Base-by-base conservation (phyloP, 108 stramenopile genomes). In the Pseudonitzschia multistriata region DNA sequence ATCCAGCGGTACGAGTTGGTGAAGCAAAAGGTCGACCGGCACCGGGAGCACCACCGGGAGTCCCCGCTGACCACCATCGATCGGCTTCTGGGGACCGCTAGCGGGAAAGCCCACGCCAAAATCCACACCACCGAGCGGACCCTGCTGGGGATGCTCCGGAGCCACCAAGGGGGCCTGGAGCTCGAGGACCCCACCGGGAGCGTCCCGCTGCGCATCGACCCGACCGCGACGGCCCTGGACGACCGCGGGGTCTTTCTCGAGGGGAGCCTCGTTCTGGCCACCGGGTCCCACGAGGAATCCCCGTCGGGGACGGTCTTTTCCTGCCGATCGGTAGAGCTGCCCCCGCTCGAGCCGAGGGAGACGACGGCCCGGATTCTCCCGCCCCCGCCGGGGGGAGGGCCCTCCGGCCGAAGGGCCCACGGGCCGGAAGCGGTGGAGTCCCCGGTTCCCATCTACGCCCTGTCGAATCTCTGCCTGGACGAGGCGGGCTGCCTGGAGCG, bases 241-340 rank as follows among this genome's bases (percentile, higher is more conserved):
- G 22, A 55, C 28, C 49, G 3, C 13, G 74, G 67, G 31, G 75
- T 89, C 17, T 90, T 93, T 47, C 87, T 94, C 19, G 97, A 98
- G 59, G 83, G 95, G 72, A 87, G 84, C 74, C 83, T 96, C 39
- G 84, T 95, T 7, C 74, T 98, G 53, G 89, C 95, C 13, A 88
- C 96, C 66, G 97, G 97, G 27, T 79, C 89, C 60, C 85, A 95
- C 48, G 71, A 83, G 50, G 89, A 93, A 29, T 57, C 56, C 17
- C 6, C 31, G 13, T 14, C 14, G 15, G 57, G 57, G 31, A 59
- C 31, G 92, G 93, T 34, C 79, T 86, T 22, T 98, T 30, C 62
- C 77, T 55, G 88, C 87, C 36, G 78, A 85, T 69, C 71, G 74
- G 47, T 93, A 48, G 87, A 85, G 57, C 81, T 84, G 52, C 96